phyloP scores from a whole-genome alignment of 768 basidiomycete genomes.

The Boletales sp. region DNA sequence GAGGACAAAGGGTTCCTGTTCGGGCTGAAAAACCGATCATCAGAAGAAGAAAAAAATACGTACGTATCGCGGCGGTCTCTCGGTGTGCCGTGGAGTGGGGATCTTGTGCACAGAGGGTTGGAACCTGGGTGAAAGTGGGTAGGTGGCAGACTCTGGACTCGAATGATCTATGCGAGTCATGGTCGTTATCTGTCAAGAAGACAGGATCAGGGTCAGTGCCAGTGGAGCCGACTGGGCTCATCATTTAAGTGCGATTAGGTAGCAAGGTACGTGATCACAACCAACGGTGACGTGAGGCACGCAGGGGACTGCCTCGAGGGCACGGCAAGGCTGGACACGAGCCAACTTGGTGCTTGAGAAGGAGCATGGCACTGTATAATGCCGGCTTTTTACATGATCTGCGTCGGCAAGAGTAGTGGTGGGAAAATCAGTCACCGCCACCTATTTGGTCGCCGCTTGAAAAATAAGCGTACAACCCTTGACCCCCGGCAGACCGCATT shows the following conservation, averaged over 20 bases:
- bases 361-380: background rate
- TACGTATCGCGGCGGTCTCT: constrained; percentile 43
- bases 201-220: background rate
- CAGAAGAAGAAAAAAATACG: constrained; percentile 11
- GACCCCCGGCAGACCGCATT: constrained; percentile 31
- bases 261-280: background rate
- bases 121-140: constrained; percentile 33
- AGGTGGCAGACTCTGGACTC: background rate
- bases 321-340: background rate
- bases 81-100: constrained; percentile 38
- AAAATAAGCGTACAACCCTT: constrained; percentile 37
- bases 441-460: constrained; percentile 31
- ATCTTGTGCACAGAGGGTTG: constrained; percentile 47
- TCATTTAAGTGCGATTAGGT: no score
- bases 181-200: background rate
- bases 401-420: background rate
- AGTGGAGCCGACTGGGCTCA: background rate
- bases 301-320: constrained; percentile 3
- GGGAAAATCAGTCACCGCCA: constrained; percentile 25
- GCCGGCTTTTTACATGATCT: constrained; percentile 8
- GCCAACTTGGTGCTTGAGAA: background rate
- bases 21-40: background rate
- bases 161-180: constrained; percentile 5
- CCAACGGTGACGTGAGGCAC: background rate
- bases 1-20: constrained; percentile 28